Percentiles rank a stretch among this genome's conserved stretches.
Evolutionary conservation across 2,329 filamentous ascomycete genomes (phyloP).

Genomic region (Trichoderma guizhouense): DNA sequence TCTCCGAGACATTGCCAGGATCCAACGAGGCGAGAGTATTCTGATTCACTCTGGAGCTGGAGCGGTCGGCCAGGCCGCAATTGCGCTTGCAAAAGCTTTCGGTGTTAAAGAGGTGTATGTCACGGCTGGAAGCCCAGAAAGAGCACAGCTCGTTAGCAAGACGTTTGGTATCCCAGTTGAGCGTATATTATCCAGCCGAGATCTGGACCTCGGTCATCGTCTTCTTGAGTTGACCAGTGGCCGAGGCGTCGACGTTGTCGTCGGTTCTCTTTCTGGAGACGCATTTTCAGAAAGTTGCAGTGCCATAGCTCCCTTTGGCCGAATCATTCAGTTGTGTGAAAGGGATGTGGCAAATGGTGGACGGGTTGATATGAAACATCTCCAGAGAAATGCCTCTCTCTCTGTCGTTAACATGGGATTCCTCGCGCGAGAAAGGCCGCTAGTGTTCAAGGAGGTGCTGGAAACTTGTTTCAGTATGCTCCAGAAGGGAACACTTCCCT

Average conservation of each 20-base stretch:
- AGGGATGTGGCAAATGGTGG: slow-evolving; percentile 8
- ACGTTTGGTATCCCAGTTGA: slow-evolving; percentile 27
- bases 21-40: slow-evolving; percentile 24
- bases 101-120: slow-evolving; percentile 27
- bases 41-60: slow-evolving; percentile 26
- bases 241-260: slow-evolving; percentile 28
- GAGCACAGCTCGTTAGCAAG: slow-evolving; percentile 26
- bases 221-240: slow-evolving; percentile 24
- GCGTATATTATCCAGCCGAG: slow-evolving; percentile 30
- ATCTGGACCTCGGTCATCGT: slow-evolving; percentile 25
- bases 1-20: slow-evolving; percentile 27
- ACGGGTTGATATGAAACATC: not conserved
- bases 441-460: slow-evolving; percentile 4
- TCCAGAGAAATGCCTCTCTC: slow-evolving; percentile 11
- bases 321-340: slow-evolving; percentile 12
- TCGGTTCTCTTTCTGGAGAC: slow-evolving; percentile 29
- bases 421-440: slow-evolving; percentile 6
- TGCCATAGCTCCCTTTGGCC: slow-evolving; percentile 6
- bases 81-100: slow-evolving; percentile 19
- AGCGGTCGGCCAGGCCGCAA: slow-evolving; percentile 23
- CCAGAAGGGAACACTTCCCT: not conserved
- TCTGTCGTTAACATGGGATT: slow-evolving; percentile 12
- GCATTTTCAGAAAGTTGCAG: slow-evolving; percentile 1
- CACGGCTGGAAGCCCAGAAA: slow-evolving; percentile 29
- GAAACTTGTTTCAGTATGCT: slow-evolving; percentile 9